Evolutionary conservation across 1,139 yeast species (phyloP), one percentile per base, ranked within the genome.

Genomic region (Hemisphaericaspora xylanilytica): DNA sequence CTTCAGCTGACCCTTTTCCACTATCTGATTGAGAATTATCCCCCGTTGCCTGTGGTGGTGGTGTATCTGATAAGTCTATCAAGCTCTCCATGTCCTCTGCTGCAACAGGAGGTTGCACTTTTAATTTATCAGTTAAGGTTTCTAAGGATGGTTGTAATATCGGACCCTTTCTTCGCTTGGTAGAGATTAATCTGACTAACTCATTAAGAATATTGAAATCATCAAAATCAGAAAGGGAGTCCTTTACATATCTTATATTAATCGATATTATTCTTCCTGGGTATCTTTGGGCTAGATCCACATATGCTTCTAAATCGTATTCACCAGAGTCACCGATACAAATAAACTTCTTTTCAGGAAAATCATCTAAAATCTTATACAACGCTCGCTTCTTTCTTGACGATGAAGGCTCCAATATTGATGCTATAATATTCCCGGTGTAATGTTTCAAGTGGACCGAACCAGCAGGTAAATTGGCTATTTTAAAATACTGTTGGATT

Each of bases 281-380:
- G 51, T 67, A 79, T 22, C 59, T 50, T 28, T 65, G 60, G 0
- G 95, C 88, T 28, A 88, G 63, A 28, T 84, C 85, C 5, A 80
- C 74, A 56, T 92, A 94, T 0, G 97, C 95, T 55, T 94, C 98
- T 34, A 92, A 67, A 62, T 94, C 99, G 46, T 83, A 82, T 56
- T 94, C 98, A 2, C 98, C 97, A 2, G 97, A 84, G 58, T 94
- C 99, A 15, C 99, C 99, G 18, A 92, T 74, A 40, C 95, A 69
- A 15, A 92, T 71, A 55, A 92, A 92, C 52, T 76, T 80, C 48
- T 90, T 80, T 1, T 76, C 49, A 0, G 95, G 90, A 55, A 88
- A 90, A 53, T 90, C 96, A 2, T 62, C 59, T 21, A 88, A 51
- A n/a, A 92, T 75, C 43, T 77, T 73, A 34, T 72, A 67, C 37